Percentiles rank a stretch among this genome's conserved stretches.
Conservation (phyloP, 257 asterid genomes). For the Fraxinus quadrangulata region DNA sequence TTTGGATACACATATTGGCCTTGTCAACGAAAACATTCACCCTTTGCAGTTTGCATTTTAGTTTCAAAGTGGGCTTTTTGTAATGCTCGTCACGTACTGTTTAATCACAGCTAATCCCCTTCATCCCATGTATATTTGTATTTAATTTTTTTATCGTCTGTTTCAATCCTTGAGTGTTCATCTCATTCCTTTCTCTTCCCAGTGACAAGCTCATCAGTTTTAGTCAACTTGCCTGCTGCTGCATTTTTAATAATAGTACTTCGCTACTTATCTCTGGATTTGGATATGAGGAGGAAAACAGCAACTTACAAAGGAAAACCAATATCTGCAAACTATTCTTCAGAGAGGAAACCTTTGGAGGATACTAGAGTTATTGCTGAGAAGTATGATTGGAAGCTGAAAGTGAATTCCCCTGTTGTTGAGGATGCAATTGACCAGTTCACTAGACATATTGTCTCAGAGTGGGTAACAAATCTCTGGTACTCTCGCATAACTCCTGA, state of each 20-base stretch:
- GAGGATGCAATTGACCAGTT: constrained; percentile 91
- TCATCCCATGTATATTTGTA: too few relatives aligned
- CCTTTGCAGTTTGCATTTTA: too few relatives aligned
- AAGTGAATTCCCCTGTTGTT: constrained; percentile 88
- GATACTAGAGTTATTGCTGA: constrained; percentile 37
- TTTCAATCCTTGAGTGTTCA: not conserved
- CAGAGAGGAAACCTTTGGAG: constrained; percentile 41
- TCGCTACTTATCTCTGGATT: constrained; percentile 80
- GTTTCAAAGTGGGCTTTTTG: too few relatives aligned
- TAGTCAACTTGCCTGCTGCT: constrained; percentile 90
- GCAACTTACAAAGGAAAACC: constrained; percentile 68
- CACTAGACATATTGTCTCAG: constrained; percentile 85
- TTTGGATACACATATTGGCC: too few relatives aligned
- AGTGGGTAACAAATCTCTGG: constrained; percentile 98
- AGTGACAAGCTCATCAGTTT: constrained; percentile 92
- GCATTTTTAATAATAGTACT: constrained; percentile 56
- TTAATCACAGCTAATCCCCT: too few relatives aligned
- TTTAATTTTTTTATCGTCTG: too few relatives aligned
- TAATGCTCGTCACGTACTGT: too few relatives aligned
- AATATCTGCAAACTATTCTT: constrained; percentile 41
- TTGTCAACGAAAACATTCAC: too few relatives aligned
- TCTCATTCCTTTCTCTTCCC: constrained; percentile 28
- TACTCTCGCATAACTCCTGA: constrained; percentile 92
- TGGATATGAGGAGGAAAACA: constrained; percentile 79
- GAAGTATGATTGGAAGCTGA: constrained; percentile 78